Evolutionary conservation across 345 rosid species (phyloP).

Genomic region (Boechera stricta): DNA sequence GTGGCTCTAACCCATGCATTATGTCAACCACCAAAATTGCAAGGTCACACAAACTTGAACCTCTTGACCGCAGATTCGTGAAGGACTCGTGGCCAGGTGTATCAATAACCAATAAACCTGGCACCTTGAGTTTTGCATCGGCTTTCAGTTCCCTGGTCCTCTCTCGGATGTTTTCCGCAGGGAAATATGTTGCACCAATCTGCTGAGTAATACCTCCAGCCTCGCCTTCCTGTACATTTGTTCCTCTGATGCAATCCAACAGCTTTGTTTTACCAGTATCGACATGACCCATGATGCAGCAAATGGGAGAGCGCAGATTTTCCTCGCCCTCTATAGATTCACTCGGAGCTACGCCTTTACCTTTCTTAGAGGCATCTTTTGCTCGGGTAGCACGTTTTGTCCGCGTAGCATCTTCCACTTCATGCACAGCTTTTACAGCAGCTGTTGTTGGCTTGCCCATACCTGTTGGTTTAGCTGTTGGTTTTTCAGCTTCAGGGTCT

Average conservation of each 20-base stretch:
- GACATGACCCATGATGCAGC: slow-evolving; percentile 99
- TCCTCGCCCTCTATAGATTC: slow-evolving; percentile 56
- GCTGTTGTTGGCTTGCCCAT: slow-evolving; percentile 39
- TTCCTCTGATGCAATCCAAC: slow-evolving; percentile 93
- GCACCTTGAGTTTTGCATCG: slow-evolving; percentile 91
- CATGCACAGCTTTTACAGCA: slow-evolving; percentile 44
- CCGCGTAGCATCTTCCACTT: slow-evolving; percentile 36
- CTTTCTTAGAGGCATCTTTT: slow-evolving; percentile 52
- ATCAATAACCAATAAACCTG: slow-evolving; percentile 95
- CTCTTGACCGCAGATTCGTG: slow-evolving; percentile 87
- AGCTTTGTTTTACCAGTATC: slow-evolving; percentile 98
- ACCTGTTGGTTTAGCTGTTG: slow-evolving; percentile 47
- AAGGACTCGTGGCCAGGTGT: slow-evolving; percentile 98
- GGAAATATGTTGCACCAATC: slow-evolving; percentile 98
- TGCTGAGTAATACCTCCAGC: slow-evolving; percentile 99
- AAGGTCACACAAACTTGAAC: slow-evolving; percentile 96
- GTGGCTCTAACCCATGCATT: slow-evolving; percentile 95
- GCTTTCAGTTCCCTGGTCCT: slow-evolving; percentile 94
- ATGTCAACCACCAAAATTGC: slow-evolving; percentile 97
- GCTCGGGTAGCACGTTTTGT: slow-evolving; percentile 33
- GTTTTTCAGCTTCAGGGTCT: slow-evolving; percentile 41
- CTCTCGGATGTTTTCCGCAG: slow-evolving; percentile 91
- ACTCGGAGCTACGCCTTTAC: slow-evolving; percentile 47
- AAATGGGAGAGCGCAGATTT: slow-evolving; percentile 90
- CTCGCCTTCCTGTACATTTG: slow-evolving; percentile 99